Base-by-base conservation (phyloP, 495 filamentous ascomycete genomes). In the Parathielavia hyrcaniae region DNA sequence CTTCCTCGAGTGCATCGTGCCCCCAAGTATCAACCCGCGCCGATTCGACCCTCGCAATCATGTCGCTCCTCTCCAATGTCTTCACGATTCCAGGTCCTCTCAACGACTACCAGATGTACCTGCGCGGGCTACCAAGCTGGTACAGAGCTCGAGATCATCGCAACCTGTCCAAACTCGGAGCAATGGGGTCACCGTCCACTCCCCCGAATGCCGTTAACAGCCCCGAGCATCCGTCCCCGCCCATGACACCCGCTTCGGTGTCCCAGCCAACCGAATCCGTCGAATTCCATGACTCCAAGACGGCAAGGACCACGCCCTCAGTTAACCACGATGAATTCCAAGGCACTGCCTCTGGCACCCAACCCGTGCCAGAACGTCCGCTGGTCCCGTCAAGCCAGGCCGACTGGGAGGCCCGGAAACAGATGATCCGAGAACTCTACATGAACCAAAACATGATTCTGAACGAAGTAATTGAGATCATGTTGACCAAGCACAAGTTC, bases 391-490 rank as follows among this genome's bases (percentile, higher is more conserved):
- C 76, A 34, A 64, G 59, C 45, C 34, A 63, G 3, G 59, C 57
- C 1, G 69, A 73, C 43, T 73, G 70, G 70, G 67, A 70, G 36
- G 59, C 64, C 16, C 63, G 61, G 53, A 71, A 66, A 35, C 59
- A 60, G 12, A 55, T 65, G 26, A 71, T 73, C 46, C 23, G 59
- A 16, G 50, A 67, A 26, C 45, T 70, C 14, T 73, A 73, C 56
- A 69, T 73, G 58, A 53, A 61, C 1, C 55, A 71, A 43, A 73
- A 73, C 39, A 63, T 61, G 20, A 70, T 70, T 39, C 63, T 73
- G 16, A 71, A 70, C 44, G 69, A 73, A 11, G 69, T 70, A 16
- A 68, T 73, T 16, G 57, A 64, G 11, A 68, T 71, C 1, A 70
- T 73, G 67, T 23, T 61, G 12, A 26, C 41, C 11, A 62, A 61